Conservation (phyloP, 208 protist species). For the Leptomonas pyrrhocoris region DNA sequence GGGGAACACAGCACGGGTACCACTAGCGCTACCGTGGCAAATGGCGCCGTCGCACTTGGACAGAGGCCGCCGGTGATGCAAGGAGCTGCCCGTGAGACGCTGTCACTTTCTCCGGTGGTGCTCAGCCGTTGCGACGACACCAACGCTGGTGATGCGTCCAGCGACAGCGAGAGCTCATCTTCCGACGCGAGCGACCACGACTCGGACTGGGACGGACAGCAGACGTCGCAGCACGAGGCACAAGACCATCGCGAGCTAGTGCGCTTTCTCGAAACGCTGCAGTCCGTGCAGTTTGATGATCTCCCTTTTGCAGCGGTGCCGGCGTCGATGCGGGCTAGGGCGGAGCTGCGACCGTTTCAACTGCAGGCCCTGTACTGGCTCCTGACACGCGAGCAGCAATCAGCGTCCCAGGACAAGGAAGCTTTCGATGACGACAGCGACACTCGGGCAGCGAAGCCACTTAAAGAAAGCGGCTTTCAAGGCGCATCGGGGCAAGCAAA, state of each 20-base stretch:
- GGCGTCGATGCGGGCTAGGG: constrained; percentile 40
- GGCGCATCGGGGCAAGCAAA: not conserved
- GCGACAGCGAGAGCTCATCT: constrained; percentile 31
- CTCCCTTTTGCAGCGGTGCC: constrained; percentile 52
- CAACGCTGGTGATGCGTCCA: constrained; percentile 12
- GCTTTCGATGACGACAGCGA: not conserved
- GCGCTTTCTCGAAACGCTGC: constrained; percentile 50
- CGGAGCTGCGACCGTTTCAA: constrained; percentile 59
- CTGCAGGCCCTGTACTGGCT: constrained; percentile 73
- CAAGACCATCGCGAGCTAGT: constrained; percentile 46
- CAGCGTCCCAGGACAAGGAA: not conserved
- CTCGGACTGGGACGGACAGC: constrained; percentile 20
- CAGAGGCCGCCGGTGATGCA: not conserved
- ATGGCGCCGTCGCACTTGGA: not conserved
- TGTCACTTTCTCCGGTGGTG: constrained; percentile 9
- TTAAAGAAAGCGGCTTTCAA: not conserved
- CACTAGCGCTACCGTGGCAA: not conserved
- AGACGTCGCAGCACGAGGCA: constrained; percentile 11
- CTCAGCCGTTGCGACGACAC: not conserved
- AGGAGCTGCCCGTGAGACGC: not conserved
- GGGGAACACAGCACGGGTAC: not conserved
- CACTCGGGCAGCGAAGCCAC: too few species aligned
- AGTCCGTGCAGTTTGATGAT: constrained; percentile 44
- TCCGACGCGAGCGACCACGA: constrained; percentile 17
- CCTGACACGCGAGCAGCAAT: constrained; percentile 35